phyloP scores from a whole-genome alignment of 1,284 basidiomycete genomes.

The Filobasidium uniguttulatum region DNA sequence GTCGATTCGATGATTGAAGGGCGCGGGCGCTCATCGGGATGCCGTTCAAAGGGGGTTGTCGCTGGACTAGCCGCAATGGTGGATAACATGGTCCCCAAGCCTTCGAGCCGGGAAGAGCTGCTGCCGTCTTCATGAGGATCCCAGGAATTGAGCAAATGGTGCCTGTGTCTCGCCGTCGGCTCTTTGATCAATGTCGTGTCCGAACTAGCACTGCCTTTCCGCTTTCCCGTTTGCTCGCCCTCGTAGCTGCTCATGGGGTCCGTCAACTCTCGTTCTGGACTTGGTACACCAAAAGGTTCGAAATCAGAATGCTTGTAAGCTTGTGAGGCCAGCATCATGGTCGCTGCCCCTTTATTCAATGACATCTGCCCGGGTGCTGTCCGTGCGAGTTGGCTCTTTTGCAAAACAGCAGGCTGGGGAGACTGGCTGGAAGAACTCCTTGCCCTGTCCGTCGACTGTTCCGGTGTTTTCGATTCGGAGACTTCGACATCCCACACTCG shows the following conservation, averaged over 20 bases:
- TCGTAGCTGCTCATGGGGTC: slow-evolving; percentile 74
- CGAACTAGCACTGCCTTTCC: slow-evolving; percentile 21
- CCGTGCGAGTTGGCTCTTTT: slow-evolving; percentile 11
- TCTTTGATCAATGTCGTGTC: slow-evolving; percentile 18
- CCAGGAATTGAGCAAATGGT: not conserved
- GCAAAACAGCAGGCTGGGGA: not conserved
- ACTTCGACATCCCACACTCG: not conserved
- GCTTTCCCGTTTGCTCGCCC: slow-evolving; percentile 35
- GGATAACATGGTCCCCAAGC: slow-evolving; percentile 12
- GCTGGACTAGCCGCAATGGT: slow-evolving; percentile 31
- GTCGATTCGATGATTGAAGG: not conserved
- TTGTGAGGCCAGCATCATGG: slow-evolving; percentile 58
- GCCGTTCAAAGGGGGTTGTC: slow-evolving; percentile 24
- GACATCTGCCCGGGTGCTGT: slow-evolving; percentile 28
- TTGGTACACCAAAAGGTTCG: slow-evolving; percentile 60
- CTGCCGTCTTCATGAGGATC: not conserved
- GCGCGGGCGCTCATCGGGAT: slow-evolving; percentile 2
- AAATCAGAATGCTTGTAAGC: slow-evolving; percentile 25
- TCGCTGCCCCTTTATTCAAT: slow-evolving; percentile 51
- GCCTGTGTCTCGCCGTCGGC: not conserved
- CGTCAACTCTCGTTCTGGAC: slow-evolving; percentile 70
- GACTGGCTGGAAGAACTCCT: too few species aligned
- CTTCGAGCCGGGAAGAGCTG: not conserved
- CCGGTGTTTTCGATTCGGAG: slow-evolving; percentile 18
- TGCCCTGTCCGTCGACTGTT: too few species aligned